Conservation (phyloP, 1,139 yeast species). For the Arxiozyma slooffiae region DNA sequence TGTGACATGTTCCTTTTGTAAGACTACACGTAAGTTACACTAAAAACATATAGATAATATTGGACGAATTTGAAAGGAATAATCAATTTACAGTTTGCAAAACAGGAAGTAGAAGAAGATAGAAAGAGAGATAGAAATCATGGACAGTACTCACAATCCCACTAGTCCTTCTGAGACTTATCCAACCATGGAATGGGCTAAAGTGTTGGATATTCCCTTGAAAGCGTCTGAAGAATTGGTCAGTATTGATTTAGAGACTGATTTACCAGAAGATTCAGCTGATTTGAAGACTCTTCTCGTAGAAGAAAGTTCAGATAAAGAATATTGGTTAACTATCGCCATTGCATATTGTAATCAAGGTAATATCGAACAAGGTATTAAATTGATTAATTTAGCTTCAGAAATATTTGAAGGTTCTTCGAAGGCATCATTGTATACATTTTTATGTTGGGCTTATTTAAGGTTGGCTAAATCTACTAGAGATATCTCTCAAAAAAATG, state of each 20-base stretch:
- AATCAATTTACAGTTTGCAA: neutral
- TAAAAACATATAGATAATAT: too few species aligned
- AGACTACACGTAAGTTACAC: too few species aligned
- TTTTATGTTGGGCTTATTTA: slow-evolving; percentile 67
- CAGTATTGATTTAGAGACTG: slow-evolving; percentile 54
- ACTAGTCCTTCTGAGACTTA: slow-evolving; percentile 17
- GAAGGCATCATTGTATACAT: slow-evolving; percentile 51
- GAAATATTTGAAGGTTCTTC: slow-evolving; percentile 35
- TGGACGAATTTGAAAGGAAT: too few species aligned
- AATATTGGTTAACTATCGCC: slow-evolving; percentile 79
- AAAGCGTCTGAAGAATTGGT: slow-evolving; percentile 61
- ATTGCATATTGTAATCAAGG: slow-evolving; percentile 63
- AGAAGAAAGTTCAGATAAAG: slow-evolving; percentile 64
- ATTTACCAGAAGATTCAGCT: slow-evolving; percentile 79
- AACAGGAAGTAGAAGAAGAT: slow-evolving; percentile 10
- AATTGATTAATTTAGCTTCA: slow-evolving; percentile 55
- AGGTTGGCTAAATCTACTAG: slow-evolving; percentile 37
- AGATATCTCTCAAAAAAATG: slow-evolving; percentile 22
- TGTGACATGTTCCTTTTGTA: too few species aligned
- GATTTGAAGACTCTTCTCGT: slow-evolving; percentile 71
- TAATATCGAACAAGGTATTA: slow-evolving; percentile 51
- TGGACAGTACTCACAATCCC: neutral
- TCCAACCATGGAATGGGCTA: slow-evolving; percentile 28
- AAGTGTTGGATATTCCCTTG: slow-evolving; percentile 52
- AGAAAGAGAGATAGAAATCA: slow-evolving; percentile 1